Evolutionary conservation across 768 basidiomycete genomes (phyloP), one percentile per base, ranked within the genome.

Genomic region (Rhodotorula diobovata): DNA sequence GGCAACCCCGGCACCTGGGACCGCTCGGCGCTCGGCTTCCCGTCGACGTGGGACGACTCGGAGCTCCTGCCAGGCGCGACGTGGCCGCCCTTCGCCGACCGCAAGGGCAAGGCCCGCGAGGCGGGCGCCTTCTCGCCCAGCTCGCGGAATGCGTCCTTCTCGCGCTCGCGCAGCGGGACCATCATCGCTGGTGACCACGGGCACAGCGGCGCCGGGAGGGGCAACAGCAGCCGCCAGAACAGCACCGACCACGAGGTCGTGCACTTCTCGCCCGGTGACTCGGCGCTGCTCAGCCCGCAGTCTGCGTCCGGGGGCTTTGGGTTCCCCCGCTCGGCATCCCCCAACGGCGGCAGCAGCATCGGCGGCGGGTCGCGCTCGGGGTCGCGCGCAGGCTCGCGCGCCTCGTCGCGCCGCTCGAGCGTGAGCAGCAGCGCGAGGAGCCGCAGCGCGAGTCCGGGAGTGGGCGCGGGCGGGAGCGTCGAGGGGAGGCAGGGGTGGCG

Each of bases 21-120:
- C 53, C 66, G 66, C 32, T 59, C 55, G 20, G 72, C 63, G 15
- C 67, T 78, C 57, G 77, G 77, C 18, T 76, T 63, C 56, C 71
- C 72, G 43, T 58, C 61, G 20, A 73, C 71, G 5, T 77, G 77
- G 77, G 43, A 41, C 23, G 57, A 73, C 16, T 64, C 63, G 21
- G 63, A 67, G 34, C 66, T 63, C 23, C 35, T 73, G 12, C 65
- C 68, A 23, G 68, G 68, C 25, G 41, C 10, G n/a, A 23, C 46
- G 37, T 63, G 41, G 61, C 65, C 50, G 20, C 50, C 46, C 37
- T 16, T 20, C 23, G 20, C 14, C 11, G 37, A 59, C 58, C 14
- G 41, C 21, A 73, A 73, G 61, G 72, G 72, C 37, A 73, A 73
- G 46, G 51, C 30, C 1, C 61, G 68, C 37, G 48, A 53, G 25